These are phyloP conservation scores for Emergomyces africanus DNA, from an alignment of 2,329 filamentous ascomycete species.

Conservation along the genomic window DNA sequence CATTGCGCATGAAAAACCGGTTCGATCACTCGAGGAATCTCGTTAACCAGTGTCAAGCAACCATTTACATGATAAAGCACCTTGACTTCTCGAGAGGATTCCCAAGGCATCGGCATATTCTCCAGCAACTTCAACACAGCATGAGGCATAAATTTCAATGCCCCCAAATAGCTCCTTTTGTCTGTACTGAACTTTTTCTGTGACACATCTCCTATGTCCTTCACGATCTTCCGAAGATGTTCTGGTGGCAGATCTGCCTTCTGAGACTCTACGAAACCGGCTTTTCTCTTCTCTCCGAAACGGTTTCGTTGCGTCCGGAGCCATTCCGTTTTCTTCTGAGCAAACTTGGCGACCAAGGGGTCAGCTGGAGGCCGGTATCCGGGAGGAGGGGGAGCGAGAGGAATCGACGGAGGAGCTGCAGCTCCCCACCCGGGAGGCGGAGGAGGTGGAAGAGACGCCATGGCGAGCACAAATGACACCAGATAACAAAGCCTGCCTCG, in stretches of 20 bases:
- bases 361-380: constrained; percentile 71
- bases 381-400: constrained; percentile 63
- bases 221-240: constrained; percentile 95
- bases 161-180: constrained; percentile 94
- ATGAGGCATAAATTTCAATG: constrained; percentile 98
- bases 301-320: constrained; percentile 78
- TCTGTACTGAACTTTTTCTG: constrained; percentile 99
- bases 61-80: constrained; percentile 98
- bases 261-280: constrained; percentile 92
- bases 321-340: constrained; percentile 99
- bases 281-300: constrained; percentile 94
- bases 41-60: constrained; percentile 91
- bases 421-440: constrained; percentile 56
- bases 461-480: constrained; percentile 18
- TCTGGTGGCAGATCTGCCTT: constrained; percentile 98
- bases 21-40: constrained; percentile 91
- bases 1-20: constrained; percentile 97
- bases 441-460: constrained; percentile 50
- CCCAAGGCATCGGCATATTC: constrained; percentile 99
- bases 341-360: constrained; percentile 82
- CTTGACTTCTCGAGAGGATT: constrained; percentile 90
- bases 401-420: constrained; percentile 38
- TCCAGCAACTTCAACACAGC: constrained; percentile 93
- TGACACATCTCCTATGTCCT: constrained; percentile 96
- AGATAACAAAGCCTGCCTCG: constrained; percentile 1